Base-by-base conservation (phyloP, 805 yeast genomes). In the Cyberlindnera bimundalis region DNA sequence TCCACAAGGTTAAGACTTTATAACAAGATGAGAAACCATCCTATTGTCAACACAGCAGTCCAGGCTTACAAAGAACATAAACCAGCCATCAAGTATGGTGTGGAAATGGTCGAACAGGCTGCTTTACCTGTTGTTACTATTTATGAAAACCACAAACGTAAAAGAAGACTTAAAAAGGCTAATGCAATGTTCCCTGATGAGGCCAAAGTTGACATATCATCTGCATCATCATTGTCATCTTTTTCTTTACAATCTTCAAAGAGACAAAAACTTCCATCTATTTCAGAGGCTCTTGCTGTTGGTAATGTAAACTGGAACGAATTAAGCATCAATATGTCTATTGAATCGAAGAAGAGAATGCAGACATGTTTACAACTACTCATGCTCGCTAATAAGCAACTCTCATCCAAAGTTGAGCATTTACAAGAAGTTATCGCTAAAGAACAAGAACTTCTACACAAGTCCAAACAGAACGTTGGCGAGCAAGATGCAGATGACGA, bases 351-450 rank as follows among this genome's bases (percentile, higher is more conserved):
- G 45, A 81, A 81, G 49, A 73, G 90, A 48, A 58, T 89, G 34
- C 80, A 84, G 27, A 84, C 91, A 55, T 79, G 95, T 53, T 70
- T 90, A 34, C 90, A 88, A 51, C 70, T 90, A 38, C 67, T 89
- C 41, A 82, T 83, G 55, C 68, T 87, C 36, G 96, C 96, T 3
- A 89, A 87, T 55, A 78, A 77, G 42, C 87, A 83, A 52, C 70
- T 89, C 24, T 79, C 82, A 34, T 68, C 74, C 35, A 79, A 87
- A 49, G 84, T 89, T 15, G 70, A 70, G 39, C 72, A 70, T 43
- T 66, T 89, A 29, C 89, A 84, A 53, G 68, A 65, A n/a, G 52
- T 69, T 30, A 73, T 82, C 3, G 71, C 71, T 17, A 72, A 72
- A 42, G 85, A 71, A 48, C 61, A 64, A 27, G 50, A 56, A 49